Base-by-base conservation (phyloP, 164 flowering plant species). In the Umbellularia californica region DNA sequence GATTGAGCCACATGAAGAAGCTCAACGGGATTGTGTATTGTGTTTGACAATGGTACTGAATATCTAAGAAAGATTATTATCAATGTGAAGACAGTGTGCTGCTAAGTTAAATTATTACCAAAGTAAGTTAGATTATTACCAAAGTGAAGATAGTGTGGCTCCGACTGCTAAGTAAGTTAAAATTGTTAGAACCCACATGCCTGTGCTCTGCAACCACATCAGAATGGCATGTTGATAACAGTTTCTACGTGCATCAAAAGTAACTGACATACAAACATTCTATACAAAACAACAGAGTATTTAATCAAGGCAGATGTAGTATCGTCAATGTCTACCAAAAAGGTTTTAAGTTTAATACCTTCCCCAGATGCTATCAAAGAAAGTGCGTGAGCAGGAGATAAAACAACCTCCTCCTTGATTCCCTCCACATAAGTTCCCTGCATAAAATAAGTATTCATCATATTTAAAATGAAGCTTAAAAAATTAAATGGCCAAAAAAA, bases 391-490 rank as follows among this genome's bases (percentile, higher is more conserved):
- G 90, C 94, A 76, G 93, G 97, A 17, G 94, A 92, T 55, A 92
- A 77, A 76, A 90, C 94, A 82, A 92, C 97, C 82, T 92, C 97
- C 72, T 92, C 97, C 77, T 92, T 92, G 47, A 92, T 90, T 66
- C 93, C 94, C 72, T 92, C 94, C 50, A 92, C 93, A 77, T 87
- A 92, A 66, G 92, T 92, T 71, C 97, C 97, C 97, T 92, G 83
- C 70, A 75, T 65, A 78, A 25, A 35, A 63, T 3, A 70, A 50
- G 12, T 51, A 25, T 35, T 52, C 47, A 25, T 14, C 28, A 13
- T 13, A 25, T 70, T n/a, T 41, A 69, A 47, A 47, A 25, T 2
- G 30, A 50, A 70, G 27, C 10, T 47, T 41, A 69, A 9, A 20
- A 50, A 47, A 69, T 13, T 9, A 41, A 30, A 30, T 30, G 6